Percentiles rank a stretch among this genome's conserved stretches.
Evolutionary conservation across 139 green algal genomes (phyloP).

Genomic region (Micractinium sp.): DNA sequence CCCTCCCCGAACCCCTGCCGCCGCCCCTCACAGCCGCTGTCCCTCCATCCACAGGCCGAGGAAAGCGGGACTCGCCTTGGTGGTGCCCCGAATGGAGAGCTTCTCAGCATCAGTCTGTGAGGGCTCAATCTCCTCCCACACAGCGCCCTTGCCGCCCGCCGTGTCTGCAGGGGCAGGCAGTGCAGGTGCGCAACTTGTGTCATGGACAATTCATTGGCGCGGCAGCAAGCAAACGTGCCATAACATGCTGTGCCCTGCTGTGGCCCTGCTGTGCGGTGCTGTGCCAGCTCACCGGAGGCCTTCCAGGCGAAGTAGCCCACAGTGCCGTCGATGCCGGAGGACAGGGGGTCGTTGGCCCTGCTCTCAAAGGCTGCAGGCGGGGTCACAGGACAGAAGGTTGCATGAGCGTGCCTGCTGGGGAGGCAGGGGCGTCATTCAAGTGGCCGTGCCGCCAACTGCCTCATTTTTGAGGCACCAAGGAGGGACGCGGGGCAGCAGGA

Average conservation of each 20-base stretch:
- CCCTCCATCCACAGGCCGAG: neutral
- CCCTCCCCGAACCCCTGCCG: too few species aligned
- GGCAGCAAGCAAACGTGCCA: too few species aligned
- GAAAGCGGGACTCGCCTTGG: neutral
- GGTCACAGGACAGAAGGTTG: too few species aligned
- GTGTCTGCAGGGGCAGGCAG: neutral
- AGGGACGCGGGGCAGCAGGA: too few species aligned
- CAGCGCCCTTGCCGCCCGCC: neutral
- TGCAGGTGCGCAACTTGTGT: too few species aligned
- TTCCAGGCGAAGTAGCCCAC: slow-evolving; percentile 4
- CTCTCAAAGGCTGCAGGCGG: neutral
- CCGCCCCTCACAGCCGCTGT: too few species aligned
- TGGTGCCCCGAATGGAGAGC: neutral
- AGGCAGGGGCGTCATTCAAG: too few species aligned
- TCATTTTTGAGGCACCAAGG: too few species aligned
- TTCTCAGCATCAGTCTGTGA: neutral
- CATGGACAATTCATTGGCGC: neutral
- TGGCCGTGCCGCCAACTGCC: too few species aligned
- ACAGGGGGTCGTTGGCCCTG: neutral
- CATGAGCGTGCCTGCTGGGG: too few species aligned
- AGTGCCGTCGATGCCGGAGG: neutral
- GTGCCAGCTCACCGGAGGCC: neutral
- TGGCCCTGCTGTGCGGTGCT: neutral
- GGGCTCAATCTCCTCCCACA: neutral
- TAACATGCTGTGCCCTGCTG: neutral